Conservation (phyloP, 164 flowering plant species). For the Cinnamomum chago region DNA sequence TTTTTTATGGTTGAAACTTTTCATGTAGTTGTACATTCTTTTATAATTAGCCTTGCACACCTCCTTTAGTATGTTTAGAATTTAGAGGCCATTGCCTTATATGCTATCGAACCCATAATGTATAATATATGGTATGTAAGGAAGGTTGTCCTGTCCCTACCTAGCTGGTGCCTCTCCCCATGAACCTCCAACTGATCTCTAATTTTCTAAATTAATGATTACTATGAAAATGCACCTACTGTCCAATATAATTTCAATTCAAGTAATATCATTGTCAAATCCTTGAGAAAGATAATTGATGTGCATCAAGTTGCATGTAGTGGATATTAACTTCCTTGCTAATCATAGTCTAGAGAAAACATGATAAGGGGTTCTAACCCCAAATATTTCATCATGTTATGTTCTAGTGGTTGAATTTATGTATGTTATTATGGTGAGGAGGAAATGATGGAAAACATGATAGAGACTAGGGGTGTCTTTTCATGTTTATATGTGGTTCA, state of each 20-base stretch:
- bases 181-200: too few relatives aligned
- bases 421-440: neutral
- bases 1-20: too few relatives aligned
- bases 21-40: too few relatives aligned
- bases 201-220: too few relatives aligned
- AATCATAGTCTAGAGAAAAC: conserved; percentile 2
- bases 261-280: conserved; percentile 3
- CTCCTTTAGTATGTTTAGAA: too few relatives aligned
- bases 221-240: too few relatives aligned
- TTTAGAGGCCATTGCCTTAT: too few relatives aligned
- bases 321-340: neutral
- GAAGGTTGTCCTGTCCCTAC: too few relatives aligned
- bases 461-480: neutral
- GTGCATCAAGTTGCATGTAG: neutral
- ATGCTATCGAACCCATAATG: too few relatives aligned
- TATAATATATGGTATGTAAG: too few relatives aligned
- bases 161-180: too few relatives aligned
- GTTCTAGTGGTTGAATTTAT: conserved; percentile 7
- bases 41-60: too few relatives aligned
- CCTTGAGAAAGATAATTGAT: neutral
- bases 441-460: conserved; percentile 4
- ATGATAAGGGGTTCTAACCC: conserved; percentile 5
- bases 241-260: neutral
- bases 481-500: neutral
- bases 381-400: conserved; percentile 2